Evolutionary conservation across 179 eudicot genomes (phyloP).

Genomic region (Silene noctiflora): DNA sequence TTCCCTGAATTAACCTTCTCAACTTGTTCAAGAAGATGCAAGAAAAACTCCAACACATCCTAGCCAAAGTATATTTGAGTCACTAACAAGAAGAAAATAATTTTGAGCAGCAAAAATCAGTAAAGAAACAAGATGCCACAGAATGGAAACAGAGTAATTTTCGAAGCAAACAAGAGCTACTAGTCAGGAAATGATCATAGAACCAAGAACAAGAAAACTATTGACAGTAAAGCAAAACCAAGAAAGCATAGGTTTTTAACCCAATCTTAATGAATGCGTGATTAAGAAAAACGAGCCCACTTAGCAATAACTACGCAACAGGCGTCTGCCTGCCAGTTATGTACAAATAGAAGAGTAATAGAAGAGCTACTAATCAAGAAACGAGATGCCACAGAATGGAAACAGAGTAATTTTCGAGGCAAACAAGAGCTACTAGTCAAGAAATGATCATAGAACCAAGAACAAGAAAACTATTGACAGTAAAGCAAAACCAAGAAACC

Average conservation of each 20-base stretch:
- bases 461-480: neutral
- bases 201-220: neutral
- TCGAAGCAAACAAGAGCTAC: neutral
- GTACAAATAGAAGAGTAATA: neutral
- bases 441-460: neutral
- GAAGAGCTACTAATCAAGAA: neutral
- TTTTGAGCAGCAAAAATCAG: neutral
- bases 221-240: constrained; percentile 6
- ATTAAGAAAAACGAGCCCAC: neutral
- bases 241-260: neutral
- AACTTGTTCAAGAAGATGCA: constrained; percentile 92
- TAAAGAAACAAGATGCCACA: constrained; percentile 2
- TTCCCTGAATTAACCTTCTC: constrained; percentile 73
- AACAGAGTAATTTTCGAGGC: neutral
- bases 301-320: neutral
- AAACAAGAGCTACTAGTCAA: neutral
- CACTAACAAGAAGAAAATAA: constrained; percentile 16
- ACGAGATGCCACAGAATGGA: neutral
- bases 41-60: constrained; percentile 96
- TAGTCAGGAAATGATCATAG: neutral
- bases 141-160: neutral
- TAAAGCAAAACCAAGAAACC: constrained; percentile 9
- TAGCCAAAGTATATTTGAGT: constrained; percentile 33
- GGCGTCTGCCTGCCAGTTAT: neutral
- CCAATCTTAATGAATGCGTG: neutral